phyloP scores from a whole-genome alignment of 2,329 filamentous ascomycete genomes.

The Nectriaceae sp. region DNA sequence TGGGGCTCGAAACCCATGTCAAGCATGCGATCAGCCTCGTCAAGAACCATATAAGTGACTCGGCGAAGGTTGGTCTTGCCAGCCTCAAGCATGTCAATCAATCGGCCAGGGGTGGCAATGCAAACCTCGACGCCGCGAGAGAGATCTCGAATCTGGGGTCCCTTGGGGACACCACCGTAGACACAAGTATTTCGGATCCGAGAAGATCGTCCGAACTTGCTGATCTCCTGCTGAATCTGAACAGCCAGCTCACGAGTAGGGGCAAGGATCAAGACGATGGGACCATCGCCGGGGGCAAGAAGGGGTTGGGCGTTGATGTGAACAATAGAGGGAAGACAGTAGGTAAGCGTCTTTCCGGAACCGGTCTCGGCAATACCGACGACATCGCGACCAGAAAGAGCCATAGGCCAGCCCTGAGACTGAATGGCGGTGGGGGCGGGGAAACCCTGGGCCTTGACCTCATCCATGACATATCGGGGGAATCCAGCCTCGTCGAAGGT shows the following conservation, averaged over 20 bases:
- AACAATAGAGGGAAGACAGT: conserved; percentile 96
- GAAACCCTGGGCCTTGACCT: conserved; percentile 98
- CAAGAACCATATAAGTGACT: conserved; percentile 96
- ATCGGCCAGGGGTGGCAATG: conserved; percentile 95
- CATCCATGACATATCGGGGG: conserved; percentile 94
- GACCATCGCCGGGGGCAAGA: conserved; percentile 89
- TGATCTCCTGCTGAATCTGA: conserved; percentile 98
- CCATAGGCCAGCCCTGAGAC: conserved; percentile 99
- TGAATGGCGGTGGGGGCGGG: conserved; percentile 92
- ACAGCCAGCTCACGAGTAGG: conserved; percentile 97
- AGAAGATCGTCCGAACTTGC: conserved; percentile 97
- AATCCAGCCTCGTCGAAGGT: conserved; percentile 98
- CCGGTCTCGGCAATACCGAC: conserved; percentile 99
- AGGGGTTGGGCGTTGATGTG: conserved; percentile 99
- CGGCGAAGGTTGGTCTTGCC: conserved; percentile 98
- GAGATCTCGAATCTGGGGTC: conserved; percentile 93
- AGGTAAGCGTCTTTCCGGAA: conserved; percentile 98
- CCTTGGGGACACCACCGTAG: conserved; percentile 98
- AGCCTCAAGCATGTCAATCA: conserved; percentile 98
- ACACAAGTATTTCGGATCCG: conserved; percentile 98
- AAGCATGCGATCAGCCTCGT: conserved; percentile 99
- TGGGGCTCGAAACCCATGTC: conserved; percentile 99
- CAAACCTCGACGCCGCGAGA: conserved; percentile 95
- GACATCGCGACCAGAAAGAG: conserved; percentile 94
- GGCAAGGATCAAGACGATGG: conserved; percentile 93